Conservation (phyloP, 768 basidiomycete genomes). For the Phlegmacium glaucopus region DNA sequence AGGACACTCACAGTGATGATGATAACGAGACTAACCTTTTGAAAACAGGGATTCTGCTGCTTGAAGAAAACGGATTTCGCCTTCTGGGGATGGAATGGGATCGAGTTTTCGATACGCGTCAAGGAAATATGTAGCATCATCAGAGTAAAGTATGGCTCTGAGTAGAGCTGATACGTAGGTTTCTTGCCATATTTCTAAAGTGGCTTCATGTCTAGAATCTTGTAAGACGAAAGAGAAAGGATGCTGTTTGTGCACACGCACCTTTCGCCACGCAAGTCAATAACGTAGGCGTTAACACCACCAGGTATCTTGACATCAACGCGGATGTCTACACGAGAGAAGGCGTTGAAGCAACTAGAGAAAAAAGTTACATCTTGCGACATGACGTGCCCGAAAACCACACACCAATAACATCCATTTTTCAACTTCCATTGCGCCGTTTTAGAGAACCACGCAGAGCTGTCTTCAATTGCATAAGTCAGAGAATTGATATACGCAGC, state of each 20-base stretch:
- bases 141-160: conserved; percentile 91
- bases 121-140: conserved; percentile 87
- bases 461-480: conserved; percentile 93
- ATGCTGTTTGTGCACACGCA: conserved; percentile 32
- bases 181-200: conserved; percentile 94
- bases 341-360: conserved; percentile 92
- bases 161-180: conserved; percentile 93
- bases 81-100: conserved; percentile 86
- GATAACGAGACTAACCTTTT: conserved; percentile 49
- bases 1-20: not conserved
- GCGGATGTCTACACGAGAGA: conserved; percentile 92
- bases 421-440: conserved; percentile 85
- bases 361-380: not conserved
- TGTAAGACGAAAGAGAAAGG: not conserved
- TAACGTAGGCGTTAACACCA: conserved; percentile 90
- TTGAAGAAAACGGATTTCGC: conserved; percentile 86
- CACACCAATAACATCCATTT: conserved; percentile 90
- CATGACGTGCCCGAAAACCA: conserved; percentile 5
- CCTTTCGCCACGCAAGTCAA: conserved; percentile 94
- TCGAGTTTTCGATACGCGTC: conserved; percentile 96
- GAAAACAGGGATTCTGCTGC: conserved; percentile 86
- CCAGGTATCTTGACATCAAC: conserved; percentile 99
- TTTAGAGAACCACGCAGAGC: conserved; percentile 88
- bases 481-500: conserved; percentile 98
- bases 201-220: conserved; percentile 73